phyloP scores from a whole-genome alignment of 2,329 filamentous ascomycete genomes.

The Albifimbria verrucaria region DNA sequence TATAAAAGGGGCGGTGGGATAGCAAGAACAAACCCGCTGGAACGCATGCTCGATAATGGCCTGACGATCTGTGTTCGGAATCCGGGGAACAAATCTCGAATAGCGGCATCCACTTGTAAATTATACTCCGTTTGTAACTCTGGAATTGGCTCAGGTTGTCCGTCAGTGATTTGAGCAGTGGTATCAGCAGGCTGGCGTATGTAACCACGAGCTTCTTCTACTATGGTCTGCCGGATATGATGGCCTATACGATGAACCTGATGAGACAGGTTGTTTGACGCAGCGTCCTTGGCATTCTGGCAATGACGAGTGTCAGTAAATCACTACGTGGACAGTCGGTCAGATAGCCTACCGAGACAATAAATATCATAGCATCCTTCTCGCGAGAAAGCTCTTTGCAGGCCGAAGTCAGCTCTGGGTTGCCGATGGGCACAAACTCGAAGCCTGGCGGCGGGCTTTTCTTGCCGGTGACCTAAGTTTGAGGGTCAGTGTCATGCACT shows the following conservation, averaged over 20 bases:
- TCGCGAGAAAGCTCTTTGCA: constrained; percentile 66
- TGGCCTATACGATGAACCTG: constrained; percentile 60
- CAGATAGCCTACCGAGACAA: constrained; percentile 62
- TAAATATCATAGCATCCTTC: constrained; percentile 61
- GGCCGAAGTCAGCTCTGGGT: constrained; percentile 55
- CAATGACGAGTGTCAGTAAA: constrained; percentile 9
- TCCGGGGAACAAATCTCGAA: constrained; percentile 62
- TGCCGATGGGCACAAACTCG: constrained; percentile 60
- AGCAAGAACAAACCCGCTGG: constrained; percentile 53
- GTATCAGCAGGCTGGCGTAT: constrained; percentile 22
- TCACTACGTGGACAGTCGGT: neutral
- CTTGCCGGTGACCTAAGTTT: constrained; percentile 51
- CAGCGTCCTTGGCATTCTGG: constrained; percentile 25
- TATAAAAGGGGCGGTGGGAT: constrained; percentile 9
- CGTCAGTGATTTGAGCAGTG: constrained; percentile 16
- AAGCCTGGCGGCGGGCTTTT: constrained; percentile 56
- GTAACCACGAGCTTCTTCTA: constrained; percentile 48
- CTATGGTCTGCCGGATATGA: constrained; percentile 56
- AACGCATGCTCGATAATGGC: constrained; percentile 62
- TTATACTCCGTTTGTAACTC: constrained; percentile 58
- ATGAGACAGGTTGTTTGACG: constrained; percentile 39
- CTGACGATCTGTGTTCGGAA: constrained; percentile 61
- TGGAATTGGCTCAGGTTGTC: constrained; percentile 56
- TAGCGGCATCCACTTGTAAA: constrained; percentile 57
- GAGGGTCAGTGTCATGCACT: constrained; percentile 23